Conservation (phyloP, 2,329 filamentous ascomycete species). For the Beauveria rudraprayagi region DNA sequence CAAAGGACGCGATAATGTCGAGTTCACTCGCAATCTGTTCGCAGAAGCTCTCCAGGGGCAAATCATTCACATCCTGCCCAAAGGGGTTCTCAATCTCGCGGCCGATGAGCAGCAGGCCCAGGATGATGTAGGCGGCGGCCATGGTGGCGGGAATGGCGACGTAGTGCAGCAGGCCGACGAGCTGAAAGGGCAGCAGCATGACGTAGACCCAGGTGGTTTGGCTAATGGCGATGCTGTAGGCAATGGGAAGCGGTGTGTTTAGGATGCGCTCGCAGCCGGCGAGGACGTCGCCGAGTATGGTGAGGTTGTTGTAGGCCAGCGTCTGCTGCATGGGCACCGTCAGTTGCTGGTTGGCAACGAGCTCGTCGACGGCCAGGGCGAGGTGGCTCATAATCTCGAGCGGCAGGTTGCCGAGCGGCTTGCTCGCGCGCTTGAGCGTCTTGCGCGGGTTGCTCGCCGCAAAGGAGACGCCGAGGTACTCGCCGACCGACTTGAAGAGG, state of each 20-base stretch:
- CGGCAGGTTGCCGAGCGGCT: constrained; percentile 73
- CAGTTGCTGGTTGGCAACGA: constrained; percentile 48
- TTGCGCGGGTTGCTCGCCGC: constrained; percentile 73
- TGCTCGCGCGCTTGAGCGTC: constrained; percentile 61
- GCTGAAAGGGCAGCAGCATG: constrained; percentile 72
- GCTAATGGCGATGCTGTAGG: constrained; percentile 75
- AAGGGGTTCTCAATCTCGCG: constrained; percentile 82
- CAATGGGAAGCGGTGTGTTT: constrained; percentile 72
- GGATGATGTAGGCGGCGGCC: constrained; percentile 70
- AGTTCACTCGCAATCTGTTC: constrained; percentile 65
- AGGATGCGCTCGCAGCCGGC: constrained; percentile 69
- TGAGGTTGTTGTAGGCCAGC: constrained; percentile 51
- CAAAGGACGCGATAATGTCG: constrained; percentile 58
- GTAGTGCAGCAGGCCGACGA: constrained; percentile 56
- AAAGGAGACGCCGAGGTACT: constrained; percentile 69
- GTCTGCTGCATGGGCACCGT: constrained; percentile 51
- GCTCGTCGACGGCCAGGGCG: constrained; percentile 55
- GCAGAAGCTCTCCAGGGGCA: constrained; percentile 70
- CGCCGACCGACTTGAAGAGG: constrained; percentile 56
- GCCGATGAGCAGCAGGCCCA: constrained; percentile 66
- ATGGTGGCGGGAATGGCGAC: constrained; percentile 71
- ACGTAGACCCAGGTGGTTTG: constrained; percentile 86
- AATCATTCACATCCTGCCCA: constrained; percentile 74
- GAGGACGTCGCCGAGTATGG: constrained; percentile 62
- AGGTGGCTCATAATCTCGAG: constrained; percentile 72